Evolutionary conservation across 169 alveolate species (phyloP).

Genomic region (Ichthyophthirius multifiliis): DNA sequence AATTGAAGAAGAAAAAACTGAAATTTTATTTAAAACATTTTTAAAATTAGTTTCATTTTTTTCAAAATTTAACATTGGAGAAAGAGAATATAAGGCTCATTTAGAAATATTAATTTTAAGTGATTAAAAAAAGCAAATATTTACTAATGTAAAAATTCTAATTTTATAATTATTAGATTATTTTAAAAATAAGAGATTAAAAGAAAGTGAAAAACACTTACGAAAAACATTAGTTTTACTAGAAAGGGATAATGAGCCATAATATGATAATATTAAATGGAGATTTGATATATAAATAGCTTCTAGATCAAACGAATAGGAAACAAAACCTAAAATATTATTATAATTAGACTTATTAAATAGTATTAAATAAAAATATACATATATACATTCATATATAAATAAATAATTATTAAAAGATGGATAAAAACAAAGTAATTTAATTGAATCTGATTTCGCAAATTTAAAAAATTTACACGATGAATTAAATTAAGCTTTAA

Average conservation of each 20-base stretch:
- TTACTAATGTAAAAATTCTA: not conserved
- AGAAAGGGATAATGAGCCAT: not conserved
- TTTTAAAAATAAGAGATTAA: not conserved
- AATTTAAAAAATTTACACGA: not conserved
- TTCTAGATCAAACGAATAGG: not conserved
- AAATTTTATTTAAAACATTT: not conserved
- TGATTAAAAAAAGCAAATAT: not conserved
- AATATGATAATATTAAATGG: not conserved
- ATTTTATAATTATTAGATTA: not conserved
- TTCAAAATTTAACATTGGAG: not conserved
- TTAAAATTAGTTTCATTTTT: not conserved
- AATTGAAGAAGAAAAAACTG: not conserved
- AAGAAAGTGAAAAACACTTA: conserved; percentile 3
- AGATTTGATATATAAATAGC: not conserved
- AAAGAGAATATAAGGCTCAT: conserved; percentile 2
- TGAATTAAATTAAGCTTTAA: not conserved
- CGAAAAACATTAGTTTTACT: not conserved
- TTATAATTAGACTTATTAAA: not conserved
- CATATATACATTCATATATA: not conserved
- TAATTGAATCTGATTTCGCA: not conserved
- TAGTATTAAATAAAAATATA: not conserved
- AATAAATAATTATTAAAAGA: not conserved
- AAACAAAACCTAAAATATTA: conserved; percentile 5
- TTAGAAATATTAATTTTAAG: not conserved
- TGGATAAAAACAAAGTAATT: not conserved